phyloP scores from a whole-genome alignment of 805 yeast species.

The Hanseniaspora meyeri region DNA sequence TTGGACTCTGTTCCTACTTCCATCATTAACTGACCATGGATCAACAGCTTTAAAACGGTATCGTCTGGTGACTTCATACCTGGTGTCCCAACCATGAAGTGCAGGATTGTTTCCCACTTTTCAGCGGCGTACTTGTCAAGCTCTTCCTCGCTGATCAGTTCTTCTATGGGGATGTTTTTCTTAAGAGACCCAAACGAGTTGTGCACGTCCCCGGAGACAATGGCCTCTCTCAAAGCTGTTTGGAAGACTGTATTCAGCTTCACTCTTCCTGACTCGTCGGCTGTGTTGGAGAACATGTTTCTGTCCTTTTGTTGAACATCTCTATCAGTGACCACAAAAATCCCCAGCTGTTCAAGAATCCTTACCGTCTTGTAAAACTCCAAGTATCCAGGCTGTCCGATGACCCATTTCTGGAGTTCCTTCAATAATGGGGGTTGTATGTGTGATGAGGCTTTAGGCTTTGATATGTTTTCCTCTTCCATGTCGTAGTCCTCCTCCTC shows the following conservation, averaged over 20 bases:
- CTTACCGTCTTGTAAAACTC: slow-evolving; percentile 64
- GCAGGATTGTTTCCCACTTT: slow-evolving; percentile 91
- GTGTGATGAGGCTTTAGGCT: background rate
- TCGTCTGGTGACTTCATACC: slow-evolving; percentile 54
- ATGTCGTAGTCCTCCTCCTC: slow-evolving; percentile 36
- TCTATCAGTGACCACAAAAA: slow-evolving; percentile 47
- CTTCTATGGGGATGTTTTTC: slow-evolving; percentile 28
- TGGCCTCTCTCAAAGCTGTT: slow-evolving; percentile 62
- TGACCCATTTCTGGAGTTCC: slow-evolving; percentile 35
- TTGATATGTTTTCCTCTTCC: slow-evolving; percentile 2
- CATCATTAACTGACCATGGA: slow-evolving; percentile 81
- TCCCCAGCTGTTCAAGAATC: slow-evolving; percentile 60
- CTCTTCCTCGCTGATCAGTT: background rate
- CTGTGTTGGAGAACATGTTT: slow-evolving; percentile 26
- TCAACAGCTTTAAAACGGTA: slow-evolving; percentile 67
- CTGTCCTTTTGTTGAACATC: slow-evolving; percentile 17
- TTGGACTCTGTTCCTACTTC: slow-evolving; percentile 27
- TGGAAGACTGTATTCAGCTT: slow-evolving; percentile 63
- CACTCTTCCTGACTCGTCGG: slow-evolving; percentile 23
- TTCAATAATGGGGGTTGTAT: slow-evolving; percentile 1
- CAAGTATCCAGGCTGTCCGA: slow-evolving; percentile 43
- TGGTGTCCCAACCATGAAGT: slow-evolving; percentile 94
- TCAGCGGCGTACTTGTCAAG: slow-evolving; percentile 62
- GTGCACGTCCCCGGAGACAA: slow-evolving; percentile 63
- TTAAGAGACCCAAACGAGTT: slow-evolving; percentile 69